Evolutionary conservation across 192 early-diverging fungal species (phyloP).

Genomic region (Pilobolus umbonatus): DNA sequence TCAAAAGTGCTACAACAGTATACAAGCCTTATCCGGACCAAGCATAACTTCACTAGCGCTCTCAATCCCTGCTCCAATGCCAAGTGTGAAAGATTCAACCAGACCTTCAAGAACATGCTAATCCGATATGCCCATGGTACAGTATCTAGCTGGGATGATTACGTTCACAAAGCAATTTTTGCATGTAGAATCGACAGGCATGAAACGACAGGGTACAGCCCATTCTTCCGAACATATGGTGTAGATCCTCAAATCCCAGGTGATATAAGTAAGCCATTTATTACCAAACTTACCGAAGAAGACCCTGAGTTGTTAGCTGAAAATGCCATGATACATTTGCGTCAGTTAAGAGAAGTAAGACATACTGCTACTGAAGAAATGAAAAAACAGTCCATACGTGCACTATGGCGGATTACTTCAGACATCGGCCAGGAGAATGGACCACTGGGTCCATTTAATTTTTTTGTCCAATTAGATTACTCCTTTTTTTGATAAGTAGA

Average conservation of each 20-base stretch:
- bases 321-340: neutral
- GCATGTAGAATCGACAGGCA: constrained; percentile 5
- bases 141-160: constrained; percentile 15
- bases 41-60: constrained; percentile 20
- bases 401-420: too few relatives aligned
- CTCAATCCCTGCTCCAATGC: constrained; percentile 14
- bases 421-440: too few relatives aligned
- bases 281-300: neutral
- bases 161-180: constrained; percentile 1
- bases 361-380: neutral
- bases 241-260: neutral
- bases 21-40: neutral
- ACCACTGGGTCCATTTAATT: too few relatives aligned
- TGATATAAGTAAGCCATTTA: neutral
- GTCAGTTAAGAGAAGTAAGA: neutral
- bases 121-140: neutral
- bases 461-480: too few relatives aligned
- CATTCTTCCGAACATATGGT: constrained; percentile 5
- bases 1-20: constrained; percentile 12
- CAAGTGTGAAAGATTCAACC: constrained; percentile 21
- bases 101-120: constrained; percentile 10
- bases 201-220: constrained; percentile 2
- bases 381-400: too few relatives aligned
- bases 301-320: neutral
- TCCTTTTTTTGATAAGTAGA: too few relatives aligned